These are phyloP conservation scores for Fusarium aywerte DNA, from an alignment of 2,329 filamentous ascomycete species.

Conservation along the genomic window DNA sequence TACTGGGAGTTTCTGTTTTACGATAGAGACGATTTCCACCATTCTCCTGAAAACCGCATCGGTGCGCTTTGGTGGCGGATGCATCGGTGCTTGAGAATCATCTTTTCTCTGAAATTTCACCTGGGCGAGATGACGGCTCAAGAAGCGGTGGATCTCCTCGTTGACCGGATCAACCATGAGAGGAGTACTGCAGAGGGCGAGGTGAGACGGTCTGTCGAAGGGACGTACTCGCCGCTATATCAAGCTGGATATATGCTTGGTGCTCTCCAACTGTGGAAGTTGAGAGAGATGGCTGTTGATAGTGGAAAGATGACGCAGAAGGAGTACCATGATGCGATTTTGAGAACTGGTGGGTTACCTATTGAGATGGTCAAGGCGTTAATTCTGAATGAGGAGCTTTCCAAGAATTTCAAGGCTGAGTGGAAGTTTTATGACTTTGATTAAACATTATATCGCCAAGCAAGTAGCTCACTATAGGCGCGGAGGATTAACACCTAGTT, in stretches of 20 bases:
- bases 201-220: slow-evolving; percentile 27
- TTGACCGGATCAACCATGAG: slow-evolving; percentile 18
- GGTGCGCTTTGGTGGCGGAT: slow-evolving; percentile 36
- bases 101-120: slow-evolving; percentile 26
- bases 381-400: slow-evolving; percentile 15
- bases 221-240: slow-evolving; percentile 29
- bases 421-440: slow-evolving; percentile 39
- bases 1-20: slow-evolving; percentile 40
- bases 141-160: slow-evolving; percentile 25
- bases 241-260: slow-evolving; percentile 36
- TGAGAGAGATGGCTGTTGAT: slow-evolving; percentile 27
- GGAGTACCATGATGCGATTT: slow-evolving; percentile 31
- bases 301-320: slow-evolving; percentile 20
- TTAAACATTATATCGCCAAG: not conserved
- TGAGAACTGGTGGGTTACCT: slow-evolving; percentile 24
- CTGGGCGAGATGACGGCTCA: slow-evolving; percentile 34
- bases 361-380: slow-evolving; percentile 37
- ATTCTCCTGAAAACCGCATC: slow-evolving; percentile 25
- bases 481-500: slow-evolving; percentile 29
- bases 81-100: slow-evolving; percentile 29
- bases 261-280: slow-evolving; percentile 27
- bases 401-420: slow-evolving; percentile 18
- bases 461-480: too few species aligned
- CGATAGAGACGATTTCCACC: slow-evolving; percentile 23
- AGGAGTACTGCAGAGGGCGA: slow-evolving; percentile 34